Percentiles rank a stretch among this genome's conserved stretches.
These are phyloP conservation scores for Trichopus zeylanicus DNA, from an alignment of 116 monocot species.

Conservation along the genomic window DNA sequence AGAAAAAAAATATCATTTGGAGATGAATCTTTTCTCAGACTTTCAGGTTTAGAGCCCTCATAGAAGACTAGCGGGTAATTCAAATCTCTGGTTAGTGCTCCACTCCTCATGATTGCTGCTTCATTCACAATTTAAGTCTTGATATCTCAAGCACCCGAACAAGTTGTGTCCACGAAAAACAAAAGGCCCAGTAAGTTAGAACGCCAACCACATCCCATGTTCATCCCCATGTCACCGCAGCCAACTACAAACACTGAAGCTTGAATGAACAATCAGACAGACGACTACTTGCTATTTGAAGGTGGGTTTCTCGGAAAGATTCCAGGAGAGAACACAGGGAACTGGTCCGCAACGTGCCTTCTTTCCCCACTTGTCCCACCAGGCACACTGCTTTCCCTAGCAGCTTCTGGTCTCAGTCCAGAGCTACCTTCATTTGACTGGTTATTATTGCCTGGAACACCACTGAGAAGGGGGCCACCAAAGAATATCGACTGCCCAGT, in stretches of 20 bases:
- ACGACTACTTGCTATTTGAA: background rate
- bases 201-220: too few relatives aligned
- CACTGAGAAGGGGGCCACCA: slow-evolving; percentile 80
- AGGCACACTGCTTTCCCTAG: slow-evolving; percentile 18
- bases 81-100: too few relatives aligned
- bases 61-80: too few relatives aligned
- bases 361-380: slow-evolving; percentile 18
- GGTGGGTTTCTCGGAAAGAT: background rate
- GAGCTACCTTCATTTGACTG: slow-evolving; percentile 16
- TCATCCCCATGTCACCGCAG: too few relatives aligned
- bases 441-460: slow-evolving; percentile 21
- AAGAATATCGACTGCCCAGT: slow-evolving; percentile 94
- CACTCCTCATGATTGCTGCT: too few relatives aligned
- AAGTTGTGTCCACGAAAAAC: too few relatives aligned
- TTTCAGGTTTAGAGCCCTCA: too few relatives aligned
- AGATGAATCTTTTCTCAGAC: background rate
- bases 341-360: slow-evolving; percentile 5
- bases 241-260: too few relatives aligned
- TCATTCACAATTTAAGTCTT: too few relatives aligned
- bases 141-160: too few relatives aligned
- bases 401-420: slow-evolving; percentile 11
- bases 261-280: background rate
- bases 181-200: too few relatives aligned
- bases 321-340: background rate
- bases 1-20: background rate